These are phyloP conservation scores for Salmacisia buchloeana DNA, from an alignment of 1,284 basidiomycete species.

Conservation along the genomic window DNA sequence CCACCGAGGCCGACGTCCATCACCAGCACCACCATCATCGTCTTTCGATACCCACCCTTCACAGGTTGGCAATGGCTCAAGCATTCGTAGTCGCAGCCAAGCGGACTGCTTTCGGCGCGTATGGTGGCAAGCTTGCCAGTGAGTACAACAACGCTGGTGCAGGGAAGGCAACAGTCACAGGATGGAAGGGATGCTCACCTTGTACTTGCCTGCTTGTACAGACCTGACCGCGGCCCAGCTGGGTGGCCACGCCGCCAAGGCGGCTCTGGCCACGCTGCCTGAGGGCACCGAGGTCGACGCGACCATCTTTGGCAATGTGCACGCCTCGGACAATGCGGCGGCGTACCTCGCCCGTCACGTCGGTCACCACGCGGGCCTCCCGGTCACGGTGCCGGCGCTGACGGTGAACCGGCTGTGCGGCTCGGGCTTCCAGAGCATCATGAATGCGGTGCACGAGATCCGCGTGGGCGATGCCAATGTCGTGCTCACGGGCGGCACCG, in stretches of 20 bases:
- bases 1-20: too few species aligned
- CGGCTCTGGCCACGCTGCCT: conserved; percentile 56
- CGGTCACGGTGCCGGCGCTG: conserved; percentile 56
- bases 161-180: not conserved
- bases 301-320: conserved; percentile 48
- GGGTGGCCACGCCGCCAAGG: conserved; percentile 56
- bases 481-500: conserved; percentile 90
- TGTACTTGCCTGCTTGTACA: conserved; percentile 51
- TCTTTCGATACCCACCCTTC: not conserved
- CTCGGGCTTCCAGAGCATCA: conserved; percentile 88
- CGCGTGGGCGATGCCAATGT: conserved; percentile 76
- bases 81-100: conserved; percentile 53
- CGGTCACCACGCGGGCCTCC: conserved; percentile 72
- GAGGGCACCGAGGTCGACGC: conserved; percentile 53
- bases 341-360: conserved; percentile 95
- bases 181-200: conserved; percentile 43
- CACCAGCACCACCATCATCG: not conserved
- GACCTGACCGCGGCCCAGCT: conserved; percentile 49
- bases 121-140: conserved; percentile 54
- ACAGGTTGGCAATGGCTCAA: conserved; percentile 11
- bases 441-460: conserved; percentile 85
- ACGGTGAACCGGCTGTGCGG: conserved; percentile 78
- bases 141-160: conserved; percentile 8
- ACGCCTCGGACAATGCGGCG: conserved; percentile 57
- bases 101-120: conserved; percentile 59